Evolutionary conservation across 1,284 basidiomycete genomes (phyloP).

Genomic region (Moniliella sp.): DNA sequence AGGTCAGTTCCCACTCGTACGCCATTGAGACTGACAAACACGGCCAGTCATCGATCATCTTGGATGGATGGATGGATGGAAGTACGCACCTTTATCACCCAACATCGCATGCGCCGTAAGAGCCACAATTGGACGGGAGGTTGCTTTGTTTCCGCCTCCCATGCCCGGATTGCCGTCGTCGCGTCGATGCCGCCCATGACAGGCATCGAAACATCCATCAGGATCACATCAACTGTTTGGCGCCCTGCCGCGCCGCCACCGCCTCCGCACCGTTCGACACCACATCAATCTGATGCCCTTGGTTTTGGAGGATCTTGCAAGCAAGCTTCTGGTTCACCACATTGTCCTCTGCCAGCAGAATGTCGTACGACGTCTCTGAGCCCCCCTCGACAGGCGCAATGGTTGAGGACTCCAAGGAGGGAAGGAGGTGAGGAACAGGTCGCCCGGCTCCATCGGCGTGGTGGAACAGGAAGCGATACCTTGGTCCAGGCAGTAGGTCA

Average conservation of each 20-base stretch:
- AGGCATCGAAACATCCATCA: conserved; percentile 12
- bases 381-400: conserved; percentile 54
- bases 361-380: conserved; percentile 67
- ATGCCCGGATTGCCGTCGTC: conserved; percentile 14
- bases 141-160: conserved; percentile 14
- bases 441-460: conserved; percentile 66
- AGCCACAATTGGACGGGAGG: conserved; percentile 40
- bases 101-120: conserved; percentile 24
- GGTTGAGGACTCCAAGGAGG: conserved; percentile 78
- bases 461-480: conserved; percentile 75
- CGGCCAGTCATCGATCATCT: too few species aligned
- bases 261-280: conserved; percentile 38
- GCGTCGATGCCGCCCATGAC: conserved; percentile 26
- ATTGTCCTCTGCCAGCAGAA: conserved; percentile 37
- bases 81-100: conserved; percentile 8
- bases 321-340: conserved; percentile 27
- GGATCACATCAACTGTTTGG: conserved; percentile 18
- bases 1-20: too few species aligned
- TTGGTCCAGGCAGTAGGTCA: conserved; percentile 54
- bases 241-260: conserved; percentile 14
- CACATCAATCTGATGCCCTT: conserved; percentile 26
- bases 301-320: conserved; percentile 20
- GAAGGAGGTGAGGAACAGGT: conserved; percentile 78
- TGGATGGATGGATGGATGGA: too few species aligned
- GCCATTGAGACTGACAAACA: too few species aligned